Evolutionary conservation across 805 yeast species (phyloP).

Genomic region (Metschnikowia gruessii): DNA sequence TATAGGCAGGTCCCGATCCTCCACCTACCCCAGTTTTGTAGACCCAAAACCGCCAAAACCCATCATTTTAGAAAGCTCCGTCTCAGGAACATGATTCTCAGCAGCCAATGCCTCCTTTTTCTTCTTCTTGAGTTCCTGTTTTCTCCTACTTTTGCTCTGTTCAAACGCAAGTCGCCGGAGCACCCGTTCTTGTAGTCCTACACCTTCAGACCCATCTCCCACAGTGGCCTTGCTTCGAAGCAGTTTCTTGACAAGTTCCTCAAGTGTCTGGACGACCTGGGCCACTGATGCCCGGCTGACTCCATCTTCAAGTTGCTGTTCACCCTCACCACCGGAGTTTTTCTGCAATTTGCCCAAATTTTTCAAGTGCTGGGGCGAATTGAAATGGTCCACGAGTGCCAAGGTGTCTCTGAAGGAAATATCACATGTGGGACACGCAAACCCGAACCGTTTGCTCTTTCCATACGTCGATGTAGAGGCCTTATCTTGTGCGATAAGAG

Average conservation of each 20-base stretch:
- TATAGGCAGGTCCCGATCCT: no score
- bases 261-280: slow-evolving; percentile 33
- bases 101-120: slow-evolving; percentile 2
- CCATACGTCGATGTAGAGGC: slow-evolving; percentile 21
- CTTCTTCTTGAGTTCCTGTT: slow-evolving; percentile 24
- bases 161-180: slow-evolving; percentile 39
- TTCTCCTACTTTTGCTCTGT: slow-evolving; percentile 30
- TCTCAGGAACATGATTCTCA: slow-evolving; percentile 5
- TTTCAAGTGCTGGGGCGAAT: slow-evolving; percentile 59
- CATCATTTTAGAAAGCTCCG: slow-evolving; percentile 43
- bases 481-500: slow-evolving; percentile 28
- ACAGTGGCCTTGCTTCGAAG: slow-evolving; percentile 13
- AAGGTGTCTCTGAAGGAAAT: slow-evolving; percentile 79
- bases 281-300: slow-evolving; percentile 34
- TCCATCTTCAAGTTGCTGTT: slow-evolving; percentile 31
- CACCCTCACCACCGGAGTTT: slow-evolving; percentile 14
- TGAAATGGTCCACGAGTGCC: slow-evolving; percentile 79
- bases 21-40: slow-evolving; percentile 28
- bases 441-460: slow-evolving; percentile 69
- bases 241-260: slow-evolving; percentile 28
- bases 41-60: slow-evolving; percentile 59
- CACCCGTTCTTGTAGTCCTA: slow-evolving; percentile 41
- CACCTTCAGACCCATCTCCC: slow-evolving; percentile 8
- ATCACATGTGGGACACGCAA: slow-evolving; percentile 78
- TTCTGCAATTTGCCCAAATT: slow-evolving; percentile 34